A percentile compares a stretch with the other conserved stretches of the same genome.
phyloP scores from a whole-genome alignment of 1,284 basidiomycete species.

The Ceratobasidium theobromae region DNA sequence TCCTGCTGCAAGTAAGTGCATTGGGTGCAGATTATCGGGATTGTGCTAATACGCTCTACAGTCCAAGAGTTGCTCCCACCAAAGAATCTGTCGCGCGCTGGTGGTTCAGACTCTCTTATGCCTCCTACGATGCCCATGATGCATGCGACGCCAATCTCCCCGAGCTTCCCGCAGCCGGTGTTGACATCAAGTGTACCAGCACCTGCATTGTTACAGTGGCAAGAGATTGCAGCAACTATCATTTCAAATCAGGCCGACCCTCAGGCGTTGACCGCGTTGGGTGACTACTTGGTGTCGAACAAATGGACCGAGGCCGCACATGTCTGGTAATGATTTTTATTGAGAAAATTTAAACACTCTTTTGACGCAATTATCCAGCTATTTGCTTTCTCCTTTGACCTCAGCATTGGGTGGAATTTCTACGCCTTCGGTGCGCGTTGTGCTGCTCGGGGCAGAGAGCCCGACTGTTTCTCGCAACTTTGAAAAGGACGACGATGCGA shows the following conservation, averaged over 20 bases:
- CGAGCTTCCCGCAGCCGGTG: slow-evolving; percentile 56
- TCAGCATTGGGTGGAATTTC: slow-evolving; percentile 72
- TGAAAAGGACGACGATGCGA: slow-evolving; percentile 71
- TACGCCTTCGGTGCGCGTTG: slow-evolving; percentile 60
- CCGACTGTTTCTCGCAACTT: slow-evolving; percentile 57
- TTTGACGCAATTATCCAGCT: slow-evolving; percentile 56
- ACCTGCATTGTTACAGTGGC: slow-evolving; percentile 74
- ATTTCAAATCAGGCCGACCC: slow-evolving; percentile 68
- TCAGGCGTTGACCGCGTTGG: slow-evolving; percentile 81
- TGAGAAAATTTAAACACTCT: slow-evolving; percentile 30
- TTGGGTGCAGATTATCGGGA: background rate
- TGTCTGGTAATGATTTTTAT: slow-evolving; percentile 63
- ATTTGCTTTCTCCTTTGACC: slow-evolving; percentile 83
- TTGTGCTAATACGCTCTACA: slow-evolving; percentile 41
- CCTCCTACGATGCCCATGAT: slow-evolving; percentile 44
- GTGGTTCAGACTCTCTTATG: slow-evolving; percentile 47
- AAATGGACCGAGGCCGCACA: slow-evolving; percentile 86
- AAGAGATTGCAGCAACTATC: slow-evolving; percentile 84
- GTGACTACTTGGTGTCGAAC: slow-evolving; percentile 74
- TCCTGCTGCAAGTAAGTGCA: slow-evolving; percentile 62
- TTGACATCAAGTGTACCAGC: slow-evolving; percentile 52
- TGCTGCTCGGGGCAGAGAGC: slow-evolving; percentile 65
- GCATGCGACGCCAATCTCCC: slow-evolving; percentile 61
- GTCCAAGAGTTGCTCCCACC: slow-evolving; percentile 77
- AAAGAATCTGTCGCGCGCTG: slow-evolving; percentile 49